Percentiles rank a stretch among this genome's conserved stretches.
Evolutionary conservation across 1,139 yeast genomes (phyloP).

Genomic region (Tardiomyces digboiensis): DNA sequence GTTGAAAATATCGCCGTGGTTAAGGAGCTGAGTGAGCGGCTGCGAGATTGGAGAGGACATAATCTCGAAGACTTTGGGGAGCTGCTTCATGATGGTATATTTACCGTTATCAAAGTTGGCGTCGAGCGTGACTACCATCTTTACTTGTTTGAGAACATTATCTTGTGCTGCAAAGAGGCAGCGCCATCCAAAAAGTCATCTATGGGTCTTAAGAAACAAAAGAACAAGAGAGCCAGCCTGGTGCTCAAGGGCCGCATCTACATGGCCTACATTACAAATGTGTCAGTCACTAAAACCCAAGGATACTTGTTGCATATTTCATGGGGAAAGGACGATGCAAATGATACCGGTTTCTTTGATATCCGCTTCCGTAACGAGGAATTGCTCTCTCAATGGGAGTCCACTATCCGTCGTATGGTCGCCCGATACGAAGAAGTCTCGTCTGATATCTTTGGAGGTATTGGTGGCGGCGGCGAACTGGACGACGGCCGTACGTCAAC

Average conservation of each 20-base stretch:
- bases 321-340: conserved; percentile 28
- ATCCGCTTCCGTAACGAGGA: conserved; percentile 28
- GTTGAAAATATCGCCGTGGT: conserved; percentile 76
- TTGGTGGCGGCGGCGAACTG: neutral
- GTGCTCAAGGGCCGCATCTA: conserved; percentile 34
- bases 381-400: conserved; percentile 26
- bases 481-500: neutral
- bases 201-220: conserved; percentile 21
- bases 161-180: conserved; percentile 62
- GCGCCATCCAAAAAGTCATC: conserved; percentile 19
- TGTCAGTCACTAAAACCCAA: conserved; percentile 16
- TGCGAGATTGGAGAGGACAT: conserved; percentile 93
- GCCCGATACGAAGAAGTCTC: conserved; percentile 12
- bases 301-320: conserved; percentile 25
- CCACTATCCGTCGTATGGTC: conserved; percentile 15
- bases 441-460: neutral
- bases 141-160: conserved; percentile 78
- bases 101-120: conserved; percentile 65
- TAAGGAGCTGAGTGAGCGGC: conserved; percentile 60
- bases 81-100: conserved; percentile 65
- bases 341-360: conserved; percentile 28
- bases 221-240: conserved; percentile 18
- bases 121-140: conserved; percentile 85
- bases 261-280: conserved; percentile 29
- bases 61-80: conserved; percentile 78